Base-by-base conservation (phyloP, 768 basidiomycete species). In the Serendipita sp. region DNA sequence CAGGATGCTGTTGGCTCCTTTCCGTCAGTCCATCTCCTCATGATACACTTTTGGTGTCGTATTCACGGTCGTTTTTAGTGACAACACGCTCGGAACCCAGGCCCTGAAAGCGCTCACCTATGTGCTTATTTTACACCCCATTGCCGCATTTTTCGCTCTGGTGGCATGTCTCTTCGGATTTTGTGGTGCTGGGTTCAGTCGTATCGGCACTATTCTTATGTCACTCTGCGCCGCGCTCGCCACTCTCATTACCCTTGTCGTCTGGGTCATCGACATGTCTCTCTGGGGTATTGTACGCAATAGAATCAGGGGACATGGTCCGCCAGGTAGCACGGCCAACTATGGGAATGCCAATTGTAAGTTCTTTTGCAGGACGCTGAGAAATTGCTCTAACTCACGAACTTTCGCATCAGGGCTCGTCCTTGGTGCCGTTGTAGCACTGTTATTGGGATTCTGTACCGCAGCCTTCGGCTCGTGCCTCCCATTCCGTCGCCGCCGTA, bases 131-230 rank as follows among this genome's bases (percentile, higher is more conserved):
- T 78, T 93, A 29, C 86, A 91, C 72, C 88, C 90, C 36, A 83
- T 93, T 68, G 84, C 80, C 63, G 85, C 85, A 10, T 86, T 82
- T 44, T 74, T 88, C 23, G 71, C 87, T 31, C 84, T 82, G 15
- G 69, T 88, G 43, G 81, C 86, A 18, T 75, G 84, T 69, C 69
- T 88, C 53, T 86, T 83, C 67, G 87, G 88, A 6, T 69, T 90
- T 36, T 86, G 83, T 67, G 85, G 87, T 45, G 76, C 78, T 3
- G 73, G 71, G 43, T 85, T 83, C 71, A 81, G 83, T 66, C 84
- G 88, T 65, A 72, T 76, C 11, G 87, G 88, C 58, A 90, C 89
- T 13, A 79, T 90, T 66, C 72, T 90, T 72, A 91, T 91, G 88
- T 77, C 83, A 15, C 77, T 92, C 63, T 67, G 81, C 64, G 76